Evolutionary conservation across 2,329 filamentous ascomycete species (phyloP), one percentile per base, ranked within the genome.

Genomic region (Fusarium tupiense): DNA sequence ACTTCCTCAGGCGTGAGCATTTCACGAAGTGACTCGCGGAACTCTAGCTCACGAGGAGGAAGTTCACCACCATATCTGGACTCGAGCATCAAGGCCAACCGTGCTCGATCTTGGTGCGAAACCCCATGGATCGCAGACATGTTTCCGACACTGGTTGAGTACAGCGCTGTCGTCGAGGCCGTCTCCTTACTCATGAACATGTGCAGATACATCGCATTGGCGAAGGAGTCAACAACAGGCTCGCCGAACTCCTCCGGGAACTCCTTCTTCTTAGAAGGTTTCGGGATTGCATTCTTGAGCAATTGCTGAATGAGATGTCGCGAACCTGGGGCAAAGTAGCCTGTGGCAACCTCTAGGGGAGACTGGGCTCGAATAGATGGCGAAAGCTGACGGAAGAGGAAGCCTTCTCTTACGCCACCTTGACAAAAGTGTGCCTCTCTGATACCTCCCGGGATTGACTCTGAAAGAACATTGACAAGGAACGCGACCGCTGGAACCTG

Each of bases 401-500:
- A 88, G 0, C 92, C 92, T 82, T 93, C 92, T 37, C 92, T 84
- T 6, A 93, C 91, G 9, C 92, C 92, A 24, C 92, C 92, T 78
- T 94, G 92, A 69, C 91, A 92, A 82, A 94, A 94, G 38, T 89
- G 87, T 5, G 92, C 89, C 41, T 87, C 85, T 47, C 87, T 86
- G 70, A 93, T 89, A n/a, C 82, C 82, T 44, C 84, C 83, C 1
- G 91, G 91, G 17, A 93, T 83, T 6, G 89, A 88, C 63, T 89
- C 84, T 11, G 87, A 85, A 3, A 93, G 84, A 38, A 90, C 90
- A n/a, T 88, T 87, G 44, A 93, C 87, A 8, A 93, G 83, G 68
- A 92, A 90, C 0, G 91, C 90, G 3, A 93, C 91, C 1, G 92
- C 91, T 2, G 91, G 91, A 9, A 93, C 90, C 78, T 94, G 92